These are phyloP conservation scores for Lomentospora prolificans DNA, from an alignment of 2,329 filamentous ascomycete species.

Conservation along the genomic window DNA sequence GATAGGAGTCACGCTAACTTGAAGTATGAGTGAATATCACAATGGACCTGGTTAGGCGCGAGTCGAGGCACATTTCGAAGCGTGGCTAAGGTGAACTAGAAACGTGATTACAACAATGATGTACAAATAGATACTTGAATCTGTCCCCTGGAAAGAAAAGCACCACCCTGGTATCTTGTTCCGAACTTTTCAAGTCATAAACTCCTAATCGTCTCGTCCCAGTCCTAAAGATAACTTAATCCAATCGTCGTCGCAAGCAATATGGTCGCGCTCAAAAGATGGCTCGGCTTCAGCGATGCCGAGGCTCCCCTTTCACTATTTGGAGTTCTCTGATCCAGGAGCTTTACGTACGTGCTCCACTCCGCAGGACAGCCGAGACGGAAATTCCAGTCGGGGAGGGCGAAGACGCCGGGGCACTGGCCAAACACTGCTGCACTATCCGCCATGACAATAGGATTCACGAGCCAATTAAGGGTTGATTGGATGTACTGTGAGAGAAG, in stretches of 20 bases:
- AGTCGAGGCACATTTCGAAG: no score
- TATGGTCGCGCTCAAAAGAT: not conserved
- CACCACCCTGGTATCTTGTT: no score
- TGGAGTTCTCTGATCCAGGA: not conserved
- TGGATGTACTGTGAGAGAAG: not conserved
- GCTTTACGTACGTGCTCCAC: not conserved
- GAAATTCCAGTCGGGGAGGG: not conserved
- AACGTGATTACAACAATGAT: no score
- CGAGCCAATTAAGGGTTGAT: not conserved
- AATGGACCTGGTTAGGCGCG: no score
- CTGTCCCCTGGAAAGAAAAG: no score
- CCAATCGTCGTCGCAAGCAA: not conserved
- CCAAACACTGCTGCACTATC: not conserved
- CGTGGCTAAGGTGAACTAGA: no score
- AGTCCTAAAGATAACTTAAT: not conserved
- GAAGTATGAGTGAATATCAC: no score
- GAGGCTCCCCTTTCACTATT: not conserved
- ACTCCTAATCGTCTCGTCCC: not conserved
- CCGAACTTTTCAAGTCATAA: no score
- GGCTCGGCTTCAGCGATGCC: not conserved
- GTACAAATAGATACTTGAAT: no score
- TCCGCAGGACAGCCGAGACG: not conserved
- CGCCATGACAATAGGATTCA: not conserved
- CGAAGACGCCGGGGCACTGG: not conserved
- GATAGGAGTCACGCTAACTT: no score